These are phyloP conservation scores for Stachybotrys chartarum DNA, from an alignment of 2,329 filamentous ascomycete species.

Conservation along the genomic window DNA sequence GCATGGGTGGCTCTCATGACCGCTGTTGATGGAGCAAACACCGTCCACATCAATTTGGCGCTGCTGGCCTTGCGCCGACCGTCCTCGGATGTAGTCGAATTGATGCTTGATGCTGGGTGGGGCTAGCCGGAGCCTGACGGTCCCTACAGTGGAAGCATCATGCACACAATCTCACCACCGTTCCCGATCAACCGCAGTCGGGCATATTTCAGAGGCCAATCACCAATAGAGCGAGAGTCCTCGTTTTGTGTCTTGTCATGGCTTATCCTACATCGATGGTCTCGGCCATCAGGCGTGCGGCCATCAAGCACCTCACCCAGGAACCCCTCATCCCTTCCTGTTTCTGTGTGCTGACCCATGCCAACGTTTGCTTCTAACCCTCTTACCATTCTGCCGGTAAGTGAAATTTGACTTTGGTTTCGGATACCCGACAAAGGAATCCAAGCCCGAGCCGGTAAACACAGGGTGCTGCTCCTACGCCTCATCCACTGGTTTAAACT, in stretches of 20 bases:
- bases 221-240: no score
- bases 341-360: no score
- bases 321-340: background rate
- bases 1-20: background rate
- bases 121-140: background rate
- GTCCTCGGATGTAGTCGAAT: background rate
- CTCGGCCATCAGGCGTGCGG: no score
- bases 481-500: constrained; percentile 14
- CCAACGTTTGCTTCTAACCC: no score
- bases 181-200: no score
- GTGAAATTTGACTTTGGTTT: background rate
- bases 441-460: background rate
- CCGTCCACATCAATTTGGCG: constrained; percentile 7
- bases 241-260: no score
- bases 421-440: background rate
- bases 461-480: background rate
- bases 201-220: no score
- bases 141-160: background rate
- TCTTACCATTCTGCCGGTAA: background rate
- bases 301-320: background rate
- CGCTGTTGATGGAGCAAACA: constrained; percentile 4
- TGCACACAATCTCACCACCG: no score
- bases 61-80: background rate
- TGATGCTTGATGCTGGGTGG: background rate
- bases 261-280: no score